These are phyloP conservation scores for Marasmius tenuissimus DNA, from an alignment of 1,284 basidiomycete species.

Conservation along the genomic window DNA sequence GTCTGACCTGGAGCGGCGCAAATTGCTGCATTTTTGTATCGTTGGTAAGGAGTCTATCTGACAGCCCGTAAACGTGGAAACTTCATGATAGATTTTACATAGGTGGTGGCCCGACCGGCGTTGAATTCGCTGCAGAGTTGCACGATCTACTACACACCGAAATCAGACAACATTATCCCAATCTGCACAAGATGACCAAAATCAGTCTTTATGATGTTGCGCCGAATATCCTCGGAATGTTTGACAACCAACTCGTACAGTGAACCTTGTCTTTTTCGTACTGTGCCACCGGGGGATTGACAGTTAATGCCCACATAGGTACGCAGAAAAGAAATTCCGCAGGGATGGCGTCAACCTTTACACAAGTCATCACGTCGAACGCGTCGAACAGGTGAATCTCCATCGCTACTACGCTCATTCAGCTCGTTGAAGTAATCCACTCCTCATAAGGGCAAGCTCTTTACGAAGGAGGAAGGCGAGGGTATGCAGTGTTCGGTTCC, in stretches of 20 bases:
- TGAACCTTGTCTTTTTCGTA: constrained; percentile 30
- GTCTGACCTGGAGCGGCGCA: constrained; percentile 63
- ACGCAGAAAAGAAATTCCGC: constrained; percentile 72
- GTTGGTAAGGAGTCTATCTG: constrained; percentile 52
- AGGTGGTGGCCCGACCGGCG: constrained; percentile 78
- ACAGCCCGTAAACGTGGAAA: constrained; percentile 1
- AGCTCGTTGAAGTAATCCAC: constrained; percentile 9
- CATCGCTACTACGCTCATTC: background rate
- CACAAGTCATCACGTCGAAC: constrained; percentile 78
- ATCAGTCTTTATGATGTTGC: constrained; percentile 84
- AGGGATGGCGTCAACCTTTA: constrained; percentile 79
- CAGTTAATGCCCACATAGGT: constrained; percentile 35
- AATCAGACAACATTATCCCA: constrained; percentile 64
- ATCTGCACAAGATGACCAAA: constrained; percentile 58
- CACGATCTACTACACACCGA: constrained; percentile 84
- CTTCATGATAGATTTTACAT: background rate
- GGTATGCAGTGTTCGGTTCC: constrained; percentile 28
- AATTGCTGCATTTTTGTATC: constrained; percentile 77
- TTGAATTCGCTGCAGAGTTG: constrained; percentile 86
- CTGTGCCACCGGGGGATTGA: constrained; percentile 8
- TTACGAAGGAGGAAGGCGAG: constrained; percentile 67
- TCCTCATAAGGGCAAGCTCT: constrained; percentile 46
- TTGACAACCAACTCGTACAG: constrained; percentile 71
- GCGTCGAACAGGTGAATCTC: constrained; percentile 59
- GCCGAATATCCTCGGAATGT: constrained; percentile 78